Evolutionary conservation across 768 basidiomycete species (phyloP).

Genomic region (Phaeotremella skinneri): DNA sequence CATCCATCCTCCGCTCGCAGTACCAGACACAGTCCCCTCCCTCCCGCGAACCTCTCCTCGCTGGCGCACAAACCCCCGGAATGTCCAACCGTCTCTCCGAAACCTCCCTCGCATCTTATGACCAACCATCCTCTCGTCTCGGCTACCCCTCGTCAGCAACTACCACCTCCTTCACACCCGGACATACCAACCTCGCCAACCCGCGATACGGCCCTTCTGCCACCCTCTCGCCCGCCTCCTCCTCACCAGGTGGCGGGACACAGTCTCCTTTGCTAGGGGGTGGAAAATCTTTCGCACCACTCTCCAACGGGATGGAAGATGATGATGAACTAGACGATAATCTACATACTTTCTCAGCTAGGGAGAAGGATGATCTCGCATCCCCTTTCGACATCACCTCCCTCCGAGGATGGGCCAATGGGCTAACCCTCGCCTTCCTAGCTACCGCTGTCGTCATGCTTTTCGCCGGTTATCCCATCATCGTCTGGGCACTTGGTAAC

Average conservation of each 20-base stretch:
- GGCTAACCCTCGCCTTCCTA: constrained; percentile 68
- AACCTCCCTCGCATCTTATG: constrained; percentile 31
- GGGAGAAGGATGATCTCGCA: constrained; percentile 55
- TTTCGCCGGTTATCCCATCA: constrained; percentile 39
- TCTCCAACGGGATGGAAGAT: constrained; percentile 15
- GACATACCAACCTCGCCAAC: constrained; percentile 9
- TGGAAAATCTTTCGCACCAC: constrained; percentile 8
- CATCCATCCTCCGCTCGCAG: too few species aligned
- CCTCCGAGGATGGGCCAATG: constrained; percentile 66
- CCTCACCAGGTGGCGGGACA: too few species aligned
- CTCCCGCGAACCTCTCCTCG: constrained; percentile 33
- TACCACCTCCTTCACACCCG: background rate
- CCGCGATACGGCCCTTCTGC: constrained; percentile 31
- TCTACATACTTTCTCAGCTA: constrained; percentile 47
- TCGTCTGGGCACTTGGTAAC: constrained; percentile 31
- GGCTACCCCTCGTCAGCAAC: background rate
- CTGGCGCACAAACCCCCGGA: constrained; percentile 32
- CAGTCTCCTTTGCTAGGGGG: too few species aligned
- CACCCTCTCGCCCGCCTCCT: constrained; percentile 10
- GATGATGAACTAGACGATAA: constrained; percentile 49
- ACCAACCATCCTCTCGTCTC: constrained; percentile 2
- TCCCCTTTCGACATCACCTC: constrained; percentile 65
- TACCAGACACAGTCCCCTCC: constrained; percentile 12
- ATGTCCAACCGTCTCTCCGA: constrained; percentile 39
- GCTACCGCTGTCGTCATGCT: constrained; percentile 51